Conservation (phyloP, 2,329 filamentous ascomycete species). For the Aspergillus ochraceus region DNA sequence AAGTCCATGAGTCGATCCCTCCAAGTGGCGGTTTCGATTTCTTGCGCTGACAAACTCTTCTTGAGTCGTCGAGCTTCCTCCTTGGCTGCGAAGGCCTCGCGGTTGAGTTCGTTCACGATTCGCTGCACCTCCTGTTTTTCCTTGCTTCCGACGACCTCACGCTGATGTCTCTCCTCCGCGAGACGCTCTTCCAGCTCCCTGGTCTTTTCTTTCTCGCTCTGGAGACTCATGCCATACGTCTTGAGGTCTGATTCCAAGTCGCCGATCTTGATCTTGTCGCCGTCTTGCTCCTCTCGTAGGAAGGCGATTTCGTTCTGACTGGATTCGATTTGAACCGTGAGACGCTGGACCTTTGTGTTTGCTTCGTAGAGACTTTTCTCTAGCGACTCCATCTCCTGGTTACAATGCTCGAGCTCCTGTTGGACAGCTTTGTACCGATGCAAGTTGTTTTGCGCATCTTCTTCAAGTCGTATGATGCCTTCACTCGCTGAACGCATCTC, state of each 20-base stretch:
- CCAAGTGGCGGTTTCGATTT: constrained; percentile 87
- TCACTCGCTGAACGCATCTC: constrained; percentile 94
- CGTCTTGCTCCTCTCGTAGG: constrained; percentile 92
- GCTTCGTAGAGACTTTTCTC: constrained; percentile 82
- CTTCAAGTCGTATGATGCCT: constrained; percentile 80
- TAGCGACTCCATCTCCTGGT: constrained; percentile 80
- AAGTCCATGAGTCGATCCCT: constrained; percentile 87
- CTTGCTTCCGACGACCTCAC: constrained; percentile 79
- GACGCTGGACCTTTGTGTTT: constrained; percentile 81
- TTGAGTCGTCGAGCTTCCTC: constrained; percentile 81
- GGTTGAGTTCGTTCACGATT: constrained; percentile 88
- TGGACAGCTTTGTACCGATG: constrained; percentile 80
- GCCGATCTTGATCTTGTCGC: constrained; percentile 96
- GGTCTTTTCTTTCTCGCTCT: constrained; percentile 77
- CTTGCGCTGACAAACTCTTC: constrained; percentile 77
- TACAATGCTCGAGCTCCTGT: constrained; percentile 77
- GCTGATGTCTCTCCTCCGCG: constrained; percentile 76
- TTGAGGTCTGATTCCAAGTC: constrained; percentile 84
- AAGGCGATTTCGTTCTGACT: constrained; percentile 92
- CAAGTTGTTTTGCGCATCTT: constrained; percentile 78
- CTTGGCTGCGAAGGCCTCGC: constrained; percentile 75
- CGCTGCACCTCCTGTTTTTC: constrained; percentile 96
- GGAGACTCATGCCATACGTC: constrained; percentile 73
- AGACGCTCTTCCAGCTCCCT: constrained; percentile 74
- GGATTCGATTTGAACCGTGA: constrained; percentile 89